Evolutionary conservation across 1,139 yeast species (phyloP), one percentile per base, ranked within the genome.

Genomic region (Petasospora fabianii): DNA sequence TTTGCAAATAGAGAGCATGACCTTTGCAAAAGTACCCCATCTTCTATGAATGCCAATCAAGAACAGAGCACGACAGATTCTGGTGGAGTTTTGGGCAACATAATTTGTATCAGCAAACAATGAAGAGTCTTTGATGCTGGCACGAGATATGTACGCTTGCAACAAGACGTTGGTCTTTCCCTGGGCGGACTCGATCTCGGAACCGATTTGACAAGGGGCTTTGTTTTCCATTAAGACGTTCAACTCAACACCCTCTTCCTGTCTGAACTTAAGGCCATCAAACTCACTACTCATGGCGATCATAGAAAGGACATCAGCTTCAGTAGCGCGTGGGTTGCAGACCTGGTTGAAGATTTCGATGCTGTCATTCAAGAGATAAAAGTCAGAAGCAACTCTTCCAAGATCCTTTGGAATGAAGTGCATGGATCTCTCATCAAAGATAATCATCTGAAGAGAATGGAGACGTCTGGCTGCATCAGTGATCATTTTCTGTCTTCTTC

Each of bases 341-440:
- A 85, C 73, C 51, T 82, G 84, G 58, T 88, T 90, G 67, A 94
- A 92, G 3, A 88, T 75, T 58, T 92, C 98, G 30, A 94, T 83
- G 21, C 95, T 80, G 49, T 84, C 86, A 57, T 85, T 84, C 39
- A 88, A 65, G 41, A 94, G 67, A 56, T 94, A 94, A 56, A 90
- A 94, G 53, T 94, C 98, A 1, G 96, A 86, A 0, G 98, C 96
- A 38, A 90, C 80, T 55, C 98, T 73, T 5, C 99, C 99, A 38
- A 88, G 67, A 61, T 94, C 97, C 50, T 92, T 92, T 1, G 96
- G 68, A 19, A 81, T 75, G 44, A 94, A 80, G 3, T 90, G 75
- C 35, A 85, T 85, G 0, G 96, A 79, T 30, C 77, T 69, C 47
- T 90, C 97, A 54, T 92, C 97, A 60, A 79, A 92, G 0, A 90